Evolutionary conservation across 768 basidiomycete species (phyloP).

Genomic region (Suillus hirtellus): DNA sequence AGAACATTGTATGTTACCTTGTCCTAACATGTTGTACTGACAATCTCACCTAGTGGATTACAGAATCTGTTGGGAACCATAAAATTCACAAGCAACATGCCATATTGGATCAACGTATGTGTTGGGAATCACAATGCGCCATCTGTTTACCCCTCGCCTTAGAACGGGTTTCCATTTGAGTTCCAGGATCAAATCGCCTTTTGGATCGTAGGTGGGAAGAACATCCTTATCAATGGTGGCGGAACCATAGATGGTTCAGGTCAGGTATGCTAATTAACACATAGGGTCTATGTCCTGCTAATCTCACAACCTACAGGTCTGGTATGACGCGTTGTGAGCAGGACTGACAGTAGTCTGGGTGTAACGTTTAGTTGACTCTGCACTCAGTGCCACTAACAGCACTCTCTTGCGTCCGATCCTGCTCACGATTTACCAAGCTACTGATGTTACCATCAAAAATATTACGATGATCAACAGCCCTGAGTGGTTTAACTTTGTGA

Average conservation of each 20-base stretch:
- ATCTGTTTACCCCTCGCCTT: background rate
- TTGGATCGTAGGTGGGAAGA: slow-evolving; percentile 55
- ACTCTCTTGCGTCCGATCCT: slow-evolving; percentile 54
- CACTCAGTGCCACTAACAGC: slow-evolving; percentile 42
- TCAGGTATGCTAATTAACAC: slow-evolving; percentile 40
- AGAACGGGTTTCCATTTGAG: slow-evolving; percentile 54
- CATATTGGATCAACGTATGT: slow-evolving; percentile 53
- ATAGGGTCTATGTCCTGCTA: background rate
- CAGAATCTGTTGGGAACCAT: slow-evolving; percentile 53
- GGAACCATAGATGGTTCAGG: slow-evolving; percentile 67
- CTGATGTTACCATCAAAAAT: slow-evolving; percentile 46
- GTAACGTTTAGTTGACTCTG: background rate
- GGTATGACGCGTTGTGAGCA: slow-evolving; percentile 55
- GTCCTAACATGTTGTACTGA: background rate
- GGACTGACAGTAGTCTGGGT: slow-evolving; percentile 7
- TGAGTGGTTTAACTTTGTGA: slow-evolving; percentile 53
- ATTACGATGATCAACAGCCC: slow-evolving; percentile 52
- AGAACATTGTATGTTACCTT: slow-evolving; percentile 43
- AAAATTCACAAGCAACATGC: slow-evolving; percentile 48
- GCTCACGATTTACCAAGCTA: slow-evolving; percentile 53
- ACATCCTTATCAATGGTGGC: slow-evolving; percentile 53
- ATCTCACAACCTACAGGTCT: slow-evolving; percentile 34
- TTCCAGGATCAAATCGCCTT: slow-evolving; percentile 57
- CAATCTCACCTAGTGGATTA: background rate
- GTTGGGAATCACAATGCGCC: background rate